Evolutionary conservation across 2,329 filamentous ascomycete genomes (phyloP), one percentile per base, ranked within the genome.

Genomic region (Arthrobotrys entomopaga): DNA sequence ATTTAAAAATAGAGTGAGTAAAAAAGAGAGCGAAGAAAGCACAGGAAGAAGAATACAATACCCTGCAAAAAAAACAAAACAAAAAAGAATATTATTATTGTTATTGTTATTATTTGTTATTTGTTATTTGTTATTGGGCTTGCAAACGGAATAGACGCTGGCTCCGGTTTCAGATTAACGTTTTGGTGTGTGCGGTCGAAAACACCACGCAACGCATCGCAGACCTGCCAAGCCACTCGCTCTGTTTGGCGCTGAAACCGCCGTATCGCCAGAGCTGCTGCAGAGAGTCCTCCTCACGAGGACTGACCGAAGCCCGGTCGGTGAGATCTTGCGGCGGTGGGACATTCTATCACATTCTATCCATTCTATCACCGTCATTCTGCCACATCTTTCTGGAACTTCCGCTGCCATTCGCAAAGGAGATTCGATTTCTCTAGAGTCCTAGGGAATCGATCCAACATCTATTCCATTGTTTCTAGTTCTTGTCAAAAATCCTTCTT

Each of bases 131-230:
- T 52, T 63, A 29, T 29, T 53, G 7, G 24, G 10, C 43, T 43
- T 65, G 61, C 69, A 63, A 73, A 73, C 61, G 57, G 49, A n/a
- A 34, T 34, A 34, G 29, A 34, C 29, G 29, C 29, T 10, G n/a
- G 11, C n/a, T 54, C 50, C 59, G 64, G 56, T 59, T 59, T 60
- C 64, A 58, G 66, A 61, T 66, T 73, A 66, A 63, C 60, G 58
- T 73, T 58, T 54, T 6, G 29, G 29, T 34, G 16, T 3, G 24
- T 53, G 29, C 48, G 29, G 52, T 71, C 24, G 54, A 72, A 65
- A 72, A 60, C 60, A 72, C 67, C 67, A 72, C 67, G 48, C 67
- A 60, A 59, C 67, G 29, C 67, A 72, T 54, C 57, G 43, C 49
- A 40, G 29, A 34, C 29, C 29, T 34, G 29, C 29, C 29, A 34